Conservation (phyloP, 768 basidiomycete species). For the Auriscalpium microsporum region DNA sequence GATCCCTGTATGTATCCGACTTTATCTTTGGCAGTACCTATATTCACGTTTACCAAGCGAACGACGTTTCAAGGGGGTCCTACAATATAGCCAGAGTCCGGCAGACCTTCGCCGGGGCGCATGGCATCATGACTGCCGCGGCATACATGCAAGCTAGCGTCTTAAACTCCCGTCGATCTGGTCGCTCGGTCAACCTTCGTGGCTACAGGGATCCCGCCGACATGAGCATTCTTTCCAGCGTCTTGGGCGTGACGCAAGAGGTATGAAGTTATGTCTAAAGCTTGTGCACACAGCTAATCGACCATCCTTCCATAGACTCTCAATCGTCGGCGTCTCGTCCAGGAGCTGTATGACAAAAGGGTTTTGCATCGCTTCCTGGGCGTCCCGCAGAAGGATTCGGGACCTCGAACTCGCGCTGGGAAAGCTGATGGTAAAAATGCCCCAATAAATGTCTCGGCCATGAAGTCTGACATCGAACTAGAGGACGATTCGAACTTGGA, state of each 20-base stretch:
- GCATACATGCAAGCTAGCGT: constrained; percentile 59
- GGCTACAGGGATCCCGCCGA: constrained; percentile 45
- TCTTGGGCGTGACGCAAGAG: constrained; percentile 81
- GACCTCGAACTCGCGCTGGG: too few relatives aligned
- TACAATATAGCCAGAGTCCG: constrained; percentile 78
- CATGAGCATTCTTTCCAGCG: constrained; percentile 68
- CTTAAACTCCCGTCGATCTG: constrained; percentile 45
- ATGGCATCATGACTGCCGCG: constrained; percentile 66
- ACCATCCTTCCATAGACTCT: constrained; percentile 42
- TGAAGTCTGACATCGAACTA: neutral
- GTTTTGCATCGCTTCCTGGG: constrained; percentile 53
- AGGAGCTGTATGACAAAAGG: constrained; percentile 56
- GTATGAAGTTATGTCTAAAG: constrained; percentile 32
- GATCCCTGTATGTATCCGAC: constrained; percentile 58
- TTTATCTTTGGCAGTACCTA: neutral
- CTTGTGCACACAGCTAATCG: neutral
- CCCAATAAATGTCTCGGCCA: too few relatives aligned
- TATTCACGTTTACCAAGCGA: constrained; percentile 40
- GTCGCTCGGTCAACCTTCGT: constrained; percentile 38
- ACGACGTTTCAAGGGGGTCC: constrained; percentile 88
- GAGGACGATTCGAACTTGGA: constrained; percentile 23
- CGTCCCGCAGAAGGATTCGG: constrained; percentile 20
- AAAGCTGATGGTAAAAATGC: too few relatives aligned
- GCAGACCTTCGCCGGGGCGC: constrained; percentile 75
- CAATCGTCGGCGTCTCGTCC: constrained; percentile 60